Evolutionary conservation across 805 yeast species (phyloP).

Genomic region (Ogataea paraovalis): DNA sequence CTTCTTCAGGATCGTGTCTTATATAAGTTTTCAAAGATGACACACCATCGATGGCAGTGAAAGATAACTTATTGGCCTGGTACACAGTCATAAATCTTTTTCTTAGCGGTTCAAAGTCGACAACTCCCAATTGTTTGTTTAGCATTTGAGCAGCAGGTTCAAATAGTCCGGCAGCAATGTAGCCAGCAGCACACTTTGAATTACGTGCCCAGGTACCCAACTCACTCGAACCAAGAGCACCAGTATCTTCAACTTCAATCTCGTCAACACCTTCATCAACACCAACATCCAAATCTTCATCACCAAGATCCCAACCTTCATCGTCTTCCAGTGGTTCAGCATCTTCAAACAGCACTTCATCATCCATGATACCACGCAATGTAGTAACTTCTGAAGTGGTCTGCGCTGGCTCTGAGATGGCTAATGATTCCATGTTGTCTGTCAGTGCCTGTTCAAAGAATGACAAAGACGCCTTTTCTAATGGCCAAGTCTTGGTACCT

Average conservation of each 20-base stretch:
- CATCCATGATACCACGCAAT: slow-evolving; percentile 30
- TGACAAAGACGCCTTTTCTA: slow-evolving; percentile 65
- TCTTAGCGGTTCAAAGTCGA: slow-evolving; percentile 83
- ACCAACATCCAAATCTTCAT: slow-evolving; percentile 69
- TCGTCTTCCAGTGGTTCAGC: slow-evolving; percentile 54
- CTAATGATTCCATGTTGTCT: slow-evolving; percentile 69
- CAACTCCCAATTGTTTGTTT: slow-evolving; percentile 84
- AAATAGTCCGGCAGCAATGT: slow-evolving; percentile 94
- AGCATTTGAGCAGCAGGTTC: slow-evolving; percentile 93
- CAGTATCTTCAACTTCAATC: slow-evolving; percentile 29
- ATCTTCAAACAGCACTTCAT: slow-evolving; percentile 34
- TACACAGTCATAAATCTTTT: slow-evolving; percentile 79
- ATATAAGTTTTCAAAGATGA: slow-evolving; percentile 68
- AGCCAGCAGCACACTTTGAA: slow-evolving; percentile 85
- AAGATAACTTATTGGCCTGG: slow-evolving; percentile 68
- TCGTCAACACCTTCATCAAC: slow-evolving; percentile 37
- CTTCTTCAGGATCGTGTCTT: slow-evolving; percentile 61
- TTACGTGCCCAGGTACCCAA: slow-evolving; percentile 79
- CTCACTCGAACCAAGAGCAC: slow-evolving; percentile 49
- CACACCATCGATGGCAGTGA: slow-evolving; percentile 71
- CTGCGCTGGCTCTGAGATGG: slow-evolving; percentile 38
- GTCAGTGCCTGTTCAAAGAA: slow-evolving; percentile 81
- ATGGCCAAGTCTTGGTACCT: slow-evolving; percentile 68
- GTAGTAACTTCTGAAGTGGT: background rate
- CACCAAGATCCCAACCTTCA: slow-evolving; percentile 80